Base-by-base conservation (phyloP, 495 filamentous ascomycete species). In the Xylaria palmicola region DNA sequence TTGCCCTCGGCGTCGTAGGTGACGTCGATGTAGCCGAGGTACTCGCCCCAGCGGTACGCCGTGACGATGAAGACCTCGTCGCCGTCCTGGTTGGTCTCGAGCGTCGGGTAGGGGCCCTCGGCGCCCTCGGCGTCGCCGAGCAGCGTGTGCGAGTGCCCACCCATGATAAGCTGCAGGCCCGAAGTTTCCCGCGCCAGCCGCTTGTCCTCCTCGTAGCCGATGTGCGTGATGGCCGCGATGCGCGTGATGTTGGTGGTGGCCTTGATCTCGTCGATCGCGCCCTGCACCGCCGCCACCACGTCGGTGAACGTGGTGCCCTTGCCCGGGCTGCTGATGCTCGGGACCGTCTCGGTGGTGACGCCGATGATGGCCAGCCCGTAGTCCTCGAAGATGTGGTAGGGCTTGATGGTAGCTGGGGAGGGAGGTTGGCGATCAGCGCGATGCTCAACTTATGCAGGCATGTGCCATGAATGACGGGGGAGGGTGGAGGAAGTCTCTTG, bases 51-150 rank as follows among this genome's bases (percentile, higher is more conserved):
- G 43, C 83, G 79, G 61, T 81, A 83, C 19, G 82, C 75, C 10
- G 81, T 82, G 13, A 86, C 83, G 59, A 86, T 80, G 64, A 86
- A 85, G 24, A 86, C 83, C 65, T 85, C 84, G 6, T 86, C 81
- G 32, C 81, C 84, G 51, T 82, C 77, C 60, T 74, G 71, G 65
- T 86, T 86, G 8, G 75, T 66, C 37, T 72, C 74, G 49, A 86
- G 78, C 20, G 84, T 86, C 5, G 83, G 84, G 59, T 86, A 86
- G 22, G 73, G 70, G 9, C 84, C 83, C 44, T 67, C 67, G 32
- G 82, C 78, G 27, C 72, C 81, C 10, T 61, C 62, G 63, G 81
- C 74, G 64, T 81, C 67, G 27, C 82, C 84, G 10, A 87, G 73
- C 1, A 77, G 77, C n/a, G 83, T 86, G 66, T 87, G 83, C 44